Evolutionary conservation across 306 rosid genomes (phyloP), one percentile per base, ranked within the genome.

Genomic region (Rosa lucieae): DNA sequence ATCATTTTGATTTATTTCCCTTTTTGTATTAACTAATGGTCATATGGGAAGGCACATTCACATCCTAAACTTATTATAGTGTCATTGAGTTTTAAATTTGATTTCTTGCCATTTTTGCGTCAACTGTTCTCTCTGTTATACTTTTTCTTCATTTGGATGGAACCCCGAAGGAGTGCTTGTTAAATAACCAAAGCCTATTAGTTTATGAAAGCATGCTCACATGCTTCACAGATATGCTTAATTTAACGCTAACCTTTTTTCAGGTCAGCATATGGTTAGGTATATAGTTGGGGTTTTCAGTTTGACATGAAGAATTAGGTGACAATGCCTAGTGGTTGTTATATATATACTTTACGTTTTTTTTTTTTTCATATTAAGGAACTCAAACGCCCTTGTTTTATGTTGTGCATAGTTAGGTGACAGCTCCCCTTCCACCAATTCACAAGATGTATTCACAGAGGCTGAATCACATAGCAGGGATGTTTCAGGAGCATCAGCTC

Each of bases 351-450:
- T 6, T 48, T 29, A 20, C 48, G 29, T 26, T 26, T 26, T 26
- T 18, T 39, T 44, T 6, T 15, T 49, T 48, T 15, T 42, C 20
- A 17, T 42, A 8, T 66, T 40, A 52, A 67, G 29, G 10, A 42
- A 8, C 74, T 76, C 79, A 55, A 2, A 10, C 43, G 17, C 77
- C 21, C 67, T 47, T 10, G 0, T 73, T 51, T 63, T 70, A 62
- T 80, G 58, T 74, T 73, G n/a, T 80, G 51, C 76, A 69, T 72
- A 90, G 93, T 67, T 87, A 71, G 77, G 70, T 48, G 81, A 83
- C 13, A 58, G 49, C 83, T 58, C 40, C 49, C 79, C 84, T 23
- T 74, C 84, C 81, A 73, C 79, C 6, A 77, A 80, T 62, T 51
- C 59, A 72, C 89, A 84, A 85, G 86, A 81, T 62, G 84, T 65